Evolutionary conservation across 2,329 filamentous ascomycete genomes (phyloP).

Genomic region (Colletotrichum plurivorum): DNA sequence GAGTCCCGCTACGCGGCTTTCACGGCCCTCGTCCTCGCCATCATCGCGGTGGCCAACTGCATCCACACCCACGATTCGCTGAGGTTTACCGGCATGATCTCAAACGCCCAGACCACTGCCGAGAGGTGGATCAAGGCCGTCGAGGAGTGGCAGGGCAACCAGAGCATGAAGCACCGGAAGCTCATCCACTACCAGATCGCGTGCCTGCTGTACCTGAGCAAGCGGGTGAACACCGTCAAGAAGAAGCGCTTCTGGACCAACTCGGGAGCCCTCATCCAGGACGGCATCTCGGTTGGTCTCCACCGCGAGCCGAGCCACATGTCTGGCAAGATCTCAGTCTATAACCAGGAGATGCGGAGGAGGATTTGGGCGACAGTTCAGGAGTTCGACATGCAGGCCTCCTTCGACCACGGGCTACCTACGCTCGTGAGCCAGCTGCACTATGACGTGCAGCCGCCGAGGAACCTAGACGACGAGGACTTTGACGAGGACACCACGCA

Average conservation of each 20-base stretch:
- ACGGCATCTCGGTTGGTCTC: conserved; percentile 71
- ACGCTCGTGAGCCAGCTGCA: conserved; percentile 70
- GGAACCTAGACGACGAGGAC: conserved; percentile 71
- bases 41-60: conserved; percentile 72
- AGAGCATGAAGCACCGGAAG: conserved; percentile 73
- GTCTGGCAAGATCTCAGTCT: conserved; percentile 68
- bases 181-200: conserved; percentile 74
- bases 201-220: conserved; percentile 72
- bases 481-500: conserved; percentile 68
- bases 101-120: conserved; percentile 67
- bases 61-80: conserved; percentile 66
- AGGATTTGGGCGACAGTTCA: conserved; percentile 74
- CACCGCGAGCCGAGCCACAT: conserved; percentile 72
- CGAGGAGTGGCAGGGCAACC: conserved; percentile 67
- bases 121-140: conserved; percentile 70
- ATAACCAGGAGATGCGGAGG: conserved; percentile 74
- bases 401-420: conserved; percentile 72
- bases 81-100: conserved; percentile 72
- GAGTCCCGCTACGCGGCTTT: conserved; percentile 65
- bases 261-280: conserved; percentile 68
- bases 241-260: conserved; percentile 76
- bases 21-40: conserved; percentile 71
- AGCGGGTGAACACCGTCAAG: conserved; percentile 74
- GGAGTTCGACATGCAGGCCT: conserved; percentile 74
- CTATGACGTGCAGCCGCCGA: conserved; percentile 68